These are phyloP conservation scores for Immersiporthe knoxdaviesiana DNA, from an alignment of 2,329 filamentous ascomycete species.

Conservation along the genomic window DNA sequence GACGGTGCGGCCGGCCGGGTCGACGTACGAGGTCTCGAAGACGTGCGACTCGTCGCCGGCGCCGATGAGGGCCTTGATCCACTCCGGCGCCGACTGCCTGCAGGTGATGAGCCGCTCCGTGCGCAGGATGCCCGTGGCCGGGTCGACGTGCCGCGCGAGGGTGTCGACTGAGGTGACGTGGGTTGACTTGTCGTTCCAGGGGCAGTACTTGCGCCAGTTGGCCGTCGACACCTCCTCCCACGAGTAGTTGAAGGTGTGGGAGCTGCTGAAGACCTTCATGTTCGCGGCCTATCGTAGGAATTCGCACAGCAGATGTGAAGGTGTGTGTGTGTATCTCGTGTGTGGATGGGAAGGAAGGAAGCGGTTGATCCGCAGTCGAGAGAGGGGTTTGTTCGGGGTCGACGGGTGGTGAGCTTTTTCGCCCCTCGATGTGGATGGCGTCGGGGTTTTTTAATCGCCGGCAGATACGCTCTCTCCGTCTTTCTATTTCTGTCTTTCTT, in stretches of 20 bases:
- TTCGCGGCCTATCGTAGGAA: neutral
- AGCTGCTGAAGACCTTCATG: constrained; percentile 77
- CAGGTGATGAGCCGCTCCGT: constrained; percentile 67
- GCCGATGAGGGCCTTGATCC: constrained; percentile 80
- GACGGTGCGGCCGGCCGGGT: constrained; percentile 79
- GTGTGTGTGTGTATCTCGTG: neutral
- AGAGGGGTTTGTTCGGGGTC: neutral
- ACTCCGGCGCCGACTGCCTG: constrained; percentile 70
- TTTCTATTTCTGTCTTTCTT: neutral
- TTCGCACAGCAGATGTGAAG: neutral
- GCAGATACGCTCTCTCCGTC: neutral
- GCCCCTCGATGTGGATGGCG: neutral
- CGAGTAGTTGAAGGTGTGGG: constrained; percentile 92
- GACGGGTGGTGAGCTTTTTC: neutral
- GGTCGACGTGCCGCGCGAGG: constrained; percentile 68
- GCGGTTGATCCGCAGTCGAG: neutral
- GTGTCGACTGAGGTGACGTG: constrained; percentile 97
- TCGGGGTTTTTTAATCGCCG: neutral
- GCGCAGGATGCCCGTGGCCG: constrained; percentile 61
- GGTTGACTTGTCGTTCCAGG: constrained; percentile 98
- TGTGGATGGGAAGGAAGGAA: neutral
- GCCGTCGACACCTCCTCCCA: constrained; percentile 97
- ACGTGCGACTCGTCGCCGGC: constrained; percentile 79
- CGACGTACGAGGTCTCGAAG: constrained; percentile 95
- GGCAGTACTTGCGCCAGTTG: constrained; percentile 99